Evolutionary conservation across 495 filamentous ascomycete genomes (phyloP).

Genomic region (Aspergillus wentii): DNA sequence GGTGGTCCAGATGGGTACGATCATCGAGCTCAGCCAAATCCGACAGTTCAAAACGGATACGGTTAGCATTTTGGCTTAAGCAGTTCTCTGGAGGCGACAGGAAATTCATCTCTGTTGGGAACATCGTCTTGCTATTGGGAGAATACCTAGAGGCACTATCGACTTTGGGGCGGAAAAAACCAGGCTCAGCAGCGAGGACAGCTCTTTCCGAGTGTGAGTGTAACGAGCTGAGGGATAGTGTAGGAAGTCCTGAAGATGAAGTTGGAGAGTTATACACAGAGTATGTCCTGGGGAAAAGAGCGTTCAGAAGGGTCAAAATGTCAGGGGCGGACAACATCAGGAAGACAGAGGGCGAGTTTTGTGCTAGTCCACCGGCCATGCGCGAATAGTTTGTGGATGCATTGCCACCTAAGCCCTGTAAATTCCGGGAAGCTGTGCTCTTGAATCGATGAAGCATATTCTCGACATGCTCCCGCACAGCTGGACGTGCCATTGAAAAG

Average conservation of each 20-base stretch:
- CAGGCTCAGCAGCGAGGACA: conserved; percentile 17
- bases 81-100: conserved; percentile 17
- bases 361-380: not conserved
- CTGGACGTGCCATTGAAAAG: conserved; percentile 40
- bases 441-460: conserved; percentile 65
- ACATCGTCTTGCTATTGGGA: conserved; percentile 18
- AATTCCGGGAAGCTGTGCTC: conserved; percentile 1
- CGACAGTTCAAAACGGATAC: conserved; percentile 41
- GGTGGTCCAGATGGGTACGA: conserved; percentile 31
- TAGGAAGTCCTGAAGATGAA: conserved; percentile 12
- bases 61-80: conserved; percentile 29
- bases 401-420: conserved; percentile 1
- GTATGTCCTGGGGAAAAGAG: conserved; percentile 31
- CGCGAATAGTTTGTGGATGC: not conserved
- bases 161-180: conserved; percentile 21
- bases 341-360: conserved; percentile 25
- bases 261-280: conserved; percentile 22
- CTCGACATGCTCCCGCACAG: conserved; percentile 69
- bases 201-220: conserved; percentile 8
- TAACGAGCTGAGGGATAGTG: conserved; percentile 9
- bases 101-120: conserved; percentile 26
- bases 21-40: conserved; percentile 32
- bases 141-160: conserved; percentile 11
- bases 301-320: conserved; percentile 34
- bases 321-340: conserved; percentile 38